Conservation (phyloP, 305 asterid species). For the Rubia tinctorum region DNA sequence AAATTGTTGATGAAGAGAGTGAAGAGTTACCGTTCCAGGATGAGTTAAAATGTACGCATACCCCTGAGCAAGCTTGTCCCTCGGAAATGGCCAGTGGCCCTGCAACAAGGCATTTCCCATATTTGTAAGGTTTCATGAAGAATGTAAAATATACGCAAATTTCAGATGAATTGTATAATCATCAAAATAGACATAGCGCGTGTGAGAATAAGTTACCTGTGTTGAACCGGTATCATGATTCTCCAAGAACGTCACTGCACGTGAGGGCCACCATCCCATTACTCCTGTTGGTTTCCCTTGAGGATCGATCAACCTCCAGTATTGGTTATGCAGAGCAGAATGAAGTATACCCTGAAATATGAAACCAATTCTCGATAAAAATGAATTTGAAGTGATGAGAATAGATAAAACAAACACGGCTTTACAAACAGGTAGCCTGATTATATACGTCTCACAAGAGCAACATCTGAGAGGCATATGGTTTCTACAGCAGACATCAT, state of each 20-base stretch:
- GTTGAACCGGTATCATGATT: constrained; percentile 69
- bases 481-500: neutral
- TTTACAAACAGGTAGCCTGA: neutral
- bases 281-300: constrained; percentile 67
- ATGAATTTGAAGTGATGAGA: neutral
- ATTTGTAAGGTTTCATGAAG: constrained; percentile 1
- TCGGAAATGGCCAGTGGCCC: constrained; percentile 71
- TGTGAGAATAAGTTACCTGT: constrained; percentile 34
- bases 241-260: constrained; percentile 63
- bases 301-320: constrained; percentile 56
- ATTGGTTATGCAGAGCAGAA: constrained; percentile 44
- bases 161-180: neutral
- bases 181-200: too few relatives aligned
- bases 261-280: constrained; percentile 73
- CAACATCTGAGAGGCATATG: neutral
- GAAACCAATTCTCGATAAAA: neutral
- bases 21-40: constrained; percentile 44
- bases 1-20: neutral
- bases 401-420: neutral
- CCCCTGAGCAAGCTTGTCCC: constrained; percentile 57
- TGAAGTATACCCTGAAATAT: constrained; percentile 40
- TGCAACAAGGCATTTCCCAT: constrained; percentile 19
- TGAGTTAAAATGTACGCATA: constrained; percentile 59
- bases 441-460: neutral
- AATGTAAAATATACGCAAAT: neutral